A percentile compares a stretch with the other conserved stretches of the same genome.
Evolutionary conservation across 345 rosid genomes (phyloP).

Genomic region (Eutrema japonicum): DNA sequence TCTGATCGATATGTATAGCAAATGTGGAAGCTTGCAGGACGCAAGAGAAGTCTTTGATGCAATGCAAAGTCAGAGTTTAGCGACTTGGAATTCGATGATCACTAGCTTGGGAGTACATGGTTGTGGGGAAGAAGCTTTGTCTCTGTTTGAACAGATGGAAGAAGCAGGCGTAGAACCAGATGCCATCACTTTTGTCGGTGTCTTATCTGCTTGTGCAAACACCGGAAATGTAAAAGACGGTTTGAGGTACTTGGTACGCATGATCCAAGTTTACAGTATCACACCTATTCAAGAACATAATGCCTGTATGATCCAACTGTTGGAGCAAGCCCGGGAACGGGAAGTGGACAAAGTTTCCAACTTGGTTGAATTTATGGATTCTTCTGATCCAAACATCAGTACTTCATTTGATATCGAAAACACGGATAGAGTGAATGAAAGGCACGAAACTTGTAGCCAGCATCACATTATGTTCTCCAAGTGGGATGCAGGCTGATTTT

Average conservation of each 20-base stretch:
- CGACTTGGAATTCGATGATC: slow-evolving; percentile 83
- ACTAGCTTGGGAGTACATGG: slow-evolving; percentile 86
- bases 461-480: slow-evolving; percentile 45
- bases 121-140: slow-evolving; percentile 63
- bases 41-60: slow-evolving; percentile 63
- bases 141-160: slow-evolving; percentile 65
- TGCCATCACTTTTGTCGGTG: slow-evolving; percentile 78
- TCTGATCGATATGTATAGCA: slow-evolving; percentile 52
- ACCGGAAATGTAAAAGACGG: slow-evolving; percentile 53
- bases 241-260: slow-evolving; percentile 49
- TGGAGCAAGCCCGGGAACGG: slow-evolving; percentile 47
- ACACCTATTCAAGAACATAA: slow-evolving; percentile 62
- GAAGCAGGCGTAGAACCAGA: slow-evolving; percentile 56
- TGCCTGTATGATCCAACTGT: slow-evolving; percentile 64
- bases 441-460: slow-evolving; percentile 23
- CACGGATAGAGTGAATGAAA: slow-evolving; percentile 11
- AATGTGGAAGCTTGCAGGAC: slow-evolving; percentile 56
- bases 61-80: slow-evolving; percentile 58
- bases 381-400: slow-evolving; percentile 30
- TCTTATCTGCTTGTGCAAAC: slow-evolving; percentile 70
- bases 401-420: slow-evolving; percentile 25
- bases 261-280: slow-evolving; percentile 55
- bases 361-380: slow-evolving; percentile 29
- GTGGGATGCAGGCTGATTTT: slow-evolving; percentile 50
- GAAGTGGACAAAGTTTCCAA: slow-evolving; percentile 38